Conservation (phyloP, 257 asterid species). For the Cruciata laevipes region DNA sequence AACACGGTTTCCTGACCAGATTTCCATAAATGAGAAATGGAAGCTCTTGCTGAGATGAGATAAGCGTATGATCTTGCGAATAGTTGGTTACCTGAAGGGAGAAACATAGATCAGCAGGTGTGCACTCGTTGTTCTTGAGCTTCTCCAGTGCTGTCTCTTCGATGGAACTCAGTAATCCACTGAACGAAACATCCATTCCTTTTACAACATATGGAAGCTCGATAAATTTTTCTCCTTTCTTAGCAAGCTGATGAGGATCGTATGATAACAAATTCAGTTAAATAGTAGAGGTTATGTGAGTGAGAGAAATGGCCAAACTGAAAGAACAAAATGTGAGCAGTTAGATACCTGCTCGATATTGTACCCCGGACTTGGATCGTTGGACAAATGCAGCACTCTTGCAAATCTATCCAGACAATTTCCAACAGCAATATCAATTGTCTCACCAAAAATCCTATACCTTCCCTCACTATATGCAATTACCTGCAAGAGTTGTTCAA, state of each 20-base stretch:
- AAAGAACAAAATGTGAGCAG: not conserved
- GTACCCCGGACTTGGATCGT: no score
- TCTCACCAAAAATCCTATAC: slow-evolving; percentile 86
- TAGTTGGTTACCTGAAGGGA: slow-evolving; percentile 34
- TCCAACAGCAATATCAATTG: slow-evolving; percentile 90
- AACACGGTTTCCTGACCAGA: slow-evolving; percentile 65
- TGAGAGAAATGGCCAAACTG: not conserved
- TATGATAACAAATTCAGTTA: not conserved
- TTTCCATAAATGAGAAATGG: not conserved
- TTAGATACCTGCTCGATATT: slow-evolving; percentile 71
- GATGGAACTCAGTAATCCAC: slow-evolving; percentile 89
- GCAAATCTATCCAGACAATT: slow-evolving; percentile 98
- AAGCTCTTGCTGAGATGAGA: not conserved
- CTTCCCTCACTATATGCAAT: slow-evolving; percentile 92
- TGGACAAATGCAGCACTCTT: slow-evolving; percentile 81
- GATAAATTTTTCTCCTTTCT: slow-evolving; percentile 76
- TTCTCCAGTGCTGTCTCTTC: slow-evolving; percentile 84
- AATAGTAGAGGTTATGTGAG: not conserved
- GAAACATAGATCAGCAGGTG: slow-evolving; percentile 43
- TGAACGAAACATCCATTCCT: slow-evolving; percentile 98
- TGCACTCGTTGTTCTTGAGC: slow-evolving; percentile 46
- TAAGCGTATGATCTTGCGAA: not conserved
- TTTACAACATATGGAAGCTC: slow-evolving; percentile 94
- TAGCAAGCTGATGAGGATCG: slow-evolving; percentile 64
- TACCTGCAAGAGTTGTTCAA: slow-evolving; percentile 36